Conservation (phyloP, 2,329 filamentous ascomycete genomes). For the Fusarium tanahbumbuense region DNA sequence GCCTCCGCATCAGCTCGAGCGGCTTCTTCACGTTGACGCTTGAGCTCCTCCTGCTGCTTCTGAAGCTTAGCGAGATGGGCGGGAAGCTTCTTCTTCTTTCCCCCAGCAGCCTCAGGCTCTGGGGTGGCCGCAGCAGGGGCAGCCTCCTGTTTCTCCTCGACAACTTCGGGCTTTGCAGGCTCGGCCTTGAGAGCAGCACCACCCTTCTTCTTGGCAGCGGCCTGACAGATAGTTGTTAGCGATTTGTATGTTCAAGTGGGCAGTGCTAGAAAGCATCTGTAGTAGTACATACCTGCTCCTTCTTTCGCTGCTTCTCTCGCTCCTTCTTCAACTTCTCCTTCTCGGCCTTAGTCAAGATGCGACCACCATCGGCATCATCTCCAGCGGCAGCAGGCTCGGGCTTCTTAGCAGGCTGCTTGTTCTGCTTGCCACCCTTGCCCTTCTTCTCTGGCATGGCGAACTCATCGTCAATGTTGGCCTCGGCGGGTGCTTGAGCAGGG, state of each 20-base stretch:
- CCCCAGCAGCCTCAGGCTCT: constrained; percentile 56
- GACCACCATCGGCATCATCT: constrained; percentile 68
- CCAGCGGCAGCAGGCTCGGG: constrained; percentile 64
- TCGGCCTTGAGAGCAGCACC: constrained; percentile 50
- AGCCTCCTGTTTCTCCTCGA: constrained; percentile 74
- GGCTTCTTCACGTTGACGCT: constrained; percentile 74
- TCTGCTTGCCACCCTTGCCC: constrained; percentile 68
- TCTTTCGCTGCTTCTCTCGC: constrained; percentile 97
- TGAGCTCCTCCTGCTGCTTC: constrained; percentile 85
- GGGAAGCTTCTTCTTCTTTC: constrained; percentile 90
- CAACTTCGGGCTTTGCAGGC: constrained; percentile 50
- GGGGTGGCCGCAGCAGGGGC: constrained; percentile 49
- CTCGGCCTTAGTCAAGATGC: constrained; percentile 94
- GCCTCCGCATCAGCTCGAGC: constrained; percentile 71
- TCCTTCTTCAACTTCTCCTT: constrained; percentile 99
- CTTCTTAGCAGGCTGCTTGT: constrained; percentile 55
- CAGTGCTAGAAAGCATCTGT: neutral
- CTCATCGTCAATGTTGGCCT: constrained; percentile 86
- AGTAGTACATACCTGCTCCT: constrained; percentile 78
- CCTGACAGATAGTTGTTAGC: constrained; percentile 55
- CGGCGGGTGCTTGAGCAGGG: constrained; percentile 76
- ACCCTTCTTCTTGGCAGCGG: constrained; percentile 81
- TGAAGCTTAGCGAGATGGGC: constrained; percentile 78
- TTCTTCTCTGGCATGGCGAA: constrained; percentile 85
- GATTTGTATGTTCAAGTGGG: constrained; percentile 2